Evolutionary conservation across 1,284 basidiomycete species (phyloP).

Genomic region (Waitea zeae): DNA sequence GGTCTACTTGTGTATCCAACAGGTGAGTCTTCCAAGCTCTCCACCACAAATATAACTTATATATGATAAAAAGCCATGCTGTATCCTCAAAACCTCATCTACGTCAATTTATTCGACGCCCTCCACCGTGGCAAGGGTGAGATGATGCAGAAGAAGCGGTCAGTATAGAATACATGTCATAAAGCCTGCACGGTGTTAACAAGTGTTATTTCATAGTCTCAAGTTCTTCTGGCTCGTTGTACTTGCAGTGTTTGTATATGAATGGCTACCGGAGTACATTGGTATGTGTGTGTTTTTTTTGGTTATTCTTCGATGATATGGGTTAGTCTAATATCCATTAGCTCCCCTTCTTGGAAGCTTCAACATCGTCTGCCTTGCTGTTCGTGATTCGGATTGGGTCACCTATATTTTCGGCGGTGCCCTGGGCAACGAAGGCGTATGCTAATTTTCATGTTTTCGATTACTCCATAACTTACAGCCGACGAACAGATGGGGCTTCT

Average conservation of each 20-base stretch:
- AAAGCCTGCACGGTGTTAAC: conserved; percentile 5
- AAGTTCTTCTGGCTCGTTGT: conserved; percentile 10
- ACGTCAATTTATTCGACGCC: conserved; percentile 8
- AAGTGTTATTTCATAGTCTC: conserved; percentile 3
- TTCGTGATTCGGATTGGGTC: conserved; percentile 8
- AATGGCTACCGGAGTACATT: conserved; percentile 8
- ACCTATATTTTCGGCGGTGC: conserved; percentile 10
- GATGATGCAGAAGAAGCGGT: conserved; percentile 10
- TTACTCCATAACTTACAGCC: too few relatives aligned
- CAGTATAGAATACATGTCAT: too few relatives aligned
- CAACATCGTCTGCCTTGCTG: conserved; percentile 10
- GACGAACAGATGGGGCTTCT: conserved; percentile 9
- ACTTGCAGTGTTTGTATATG: conserved; percentile 7
- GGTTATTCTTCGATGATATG: too few relatives aligned
- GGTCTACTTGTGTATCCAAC: too few relatives aligned
- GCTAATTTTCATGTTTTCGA: too few relatives aligned
- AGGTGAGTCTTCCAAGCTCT: too few relatives aligned
- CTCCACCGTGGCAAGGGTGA: conserved; percentile 10
- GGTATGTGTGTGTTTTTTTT: too few relatives aligned
- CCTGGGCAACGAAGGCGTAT: conserved; percentile 11
- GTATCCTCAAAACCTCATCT: conserved; percentile 7
- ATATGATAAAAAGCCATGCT: conserved; percentile 11
- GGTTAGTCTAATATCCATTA: too few relatives aligned
- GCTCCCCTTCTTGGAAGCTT: conserved; percentile 2
- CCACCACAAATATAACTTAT: too few relatives aligned